Conservation (phyloP, 805 yeast genomes). For the Cyberlindnera petersonii region DNA sequence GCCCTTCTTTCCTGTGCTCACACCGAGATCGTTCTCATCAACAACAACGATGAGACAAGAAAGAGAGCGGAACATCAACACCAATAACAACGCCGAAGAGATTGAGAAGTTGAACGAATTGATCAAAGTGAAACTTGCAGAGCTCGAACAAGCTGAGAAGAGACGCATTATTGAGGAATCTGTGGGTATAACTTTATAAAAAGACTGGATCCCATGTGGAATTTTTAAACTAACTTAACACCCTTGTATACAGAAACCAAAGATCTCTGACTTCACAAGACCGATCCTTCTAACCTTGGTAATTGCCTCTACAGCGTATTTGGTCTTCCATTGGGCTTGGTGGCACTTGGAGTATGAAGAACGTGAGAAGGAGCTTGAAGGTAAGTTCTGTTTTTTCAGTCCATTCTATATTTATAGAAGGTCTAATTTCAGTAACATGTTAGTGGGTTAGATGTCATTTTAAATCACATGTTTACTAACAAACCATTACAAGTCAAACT, state of each 20-base stretch:
- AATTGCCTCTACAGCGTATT: slow-evolving; percentile 24
- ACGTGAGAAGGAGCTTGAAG: slow-evolving; percentile 19
- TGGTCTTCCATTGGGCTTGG: slow-evolving; percentile 25
- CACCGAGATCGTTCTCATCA: background rate
- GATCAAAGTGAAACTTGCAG: slow-evolving; percentile 21
- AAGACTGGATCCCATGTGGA: background rate
- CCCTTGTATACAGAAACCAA: slow-evolving; percentile 19
- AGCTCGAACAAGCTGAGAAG: slow-evolving; percentile 19
- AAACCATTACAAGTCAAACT: no score
- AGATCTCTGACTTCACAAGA: slow-evolving; percentile 25
- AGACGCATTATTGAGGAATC: slow-evolving; percentile 10
- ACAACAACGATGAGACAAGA: background rate
- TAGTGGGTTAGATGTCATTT: no score
- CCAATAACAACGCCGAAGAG: slow-evolving; percentile 19
- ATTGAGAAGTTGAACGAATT: slow-evolving; percentile 23
- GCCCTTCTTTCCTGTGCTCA: no score
- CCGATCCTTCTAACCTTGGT: slow-evolving; percentile 23
- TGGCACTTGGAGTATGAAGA: slow-evolving; percentile 24
- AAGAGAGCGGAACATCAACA: background rate
- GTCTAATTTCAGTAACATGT: no score
- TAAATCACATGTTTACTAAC: no score
- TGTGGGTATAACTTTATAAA: slow-evolving; percentile 14
- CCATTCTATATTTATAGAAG: no score
- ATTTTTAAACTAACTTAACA: background rate
- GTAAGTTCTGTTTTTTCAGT: slow-evolving; percentile 20